Percentiles rank a stretch among this genome's conserved stretches.
These are phyloP conservation scores for Fusarium kyushuense DNA, from an alignment of 2,329 filamentous ascomycete genomes.

Conservation along the genomic window DNA sequence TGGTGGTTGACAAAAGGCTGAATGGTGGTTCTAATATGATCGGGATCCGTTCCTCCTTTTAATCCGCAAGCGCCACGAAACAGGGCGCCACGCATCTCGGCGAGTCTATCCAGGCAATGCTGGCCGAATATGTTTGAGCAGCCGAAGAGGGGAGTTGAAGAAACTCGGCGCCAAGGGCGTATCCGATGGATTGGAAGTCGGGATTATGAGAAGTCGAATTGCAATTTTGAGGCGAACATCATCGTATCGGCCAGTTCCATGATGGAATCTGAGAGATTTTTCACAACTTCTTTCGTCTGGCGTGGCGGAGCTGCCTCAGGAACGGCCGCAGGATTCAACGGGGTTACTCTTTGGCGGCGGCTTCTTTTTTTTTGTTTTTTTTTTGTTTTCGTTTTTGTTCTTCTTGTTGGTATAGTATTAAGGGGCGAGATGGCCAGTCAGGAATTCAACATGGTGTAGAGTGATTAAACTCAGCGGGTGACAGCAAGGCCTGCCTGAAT, in stretches of 20 bases:
- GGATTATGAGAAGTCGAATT: constrained; percentile 1
- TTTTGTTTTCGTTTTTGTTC: constrained; percentile 9
- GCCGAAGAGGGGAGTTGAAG: constrained; percentile 12
- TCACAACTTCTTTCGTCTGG: constrained; percentile 33
- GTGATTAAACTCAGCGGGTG: constrained; percentile 1
- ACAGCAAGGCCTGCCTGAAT: constrained; percentile 15
- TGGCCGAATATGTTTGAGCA: constrained; percentile 11
- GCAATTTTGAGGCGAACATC: constrained; percentile 3
- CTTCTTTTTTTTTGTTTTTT: constrained; percentile 18
- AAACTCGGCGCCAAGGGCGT: constrained; percentile 20
- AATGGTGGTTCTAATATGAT: constrained; percentile 22
- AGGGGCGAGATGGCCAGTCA: constrained; percentile 2
- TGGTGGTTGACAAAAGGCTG: constrained; percentile 31
- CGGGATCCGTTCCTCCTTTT: constrained; percentile 20
- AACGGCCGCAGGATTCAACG: constrained; percentile 12
- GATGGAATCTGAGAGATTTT: constrained; percentile 30
- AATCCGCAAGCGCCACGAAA: constrained; percentile 23
- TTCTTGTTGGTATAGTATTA: constrained; percentile 21
- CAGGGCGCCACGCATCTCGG: constrained; percentile 4
- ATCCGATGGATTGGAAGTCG: constrained; percentile 20
- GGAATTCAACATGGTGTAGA: constrained; percentile 13
- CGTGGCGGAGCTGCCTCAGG: constrained; percentile 16
- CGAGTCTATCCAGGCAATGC: constrained; percentile 1
- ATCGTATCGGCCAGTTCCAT: constrained; percentile 27
- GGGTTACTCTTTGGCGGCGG: constrained; percentile 16